Conservation (phyloP, 1,139 yeast species). For the Yamadazyma dendronema region DNA sequence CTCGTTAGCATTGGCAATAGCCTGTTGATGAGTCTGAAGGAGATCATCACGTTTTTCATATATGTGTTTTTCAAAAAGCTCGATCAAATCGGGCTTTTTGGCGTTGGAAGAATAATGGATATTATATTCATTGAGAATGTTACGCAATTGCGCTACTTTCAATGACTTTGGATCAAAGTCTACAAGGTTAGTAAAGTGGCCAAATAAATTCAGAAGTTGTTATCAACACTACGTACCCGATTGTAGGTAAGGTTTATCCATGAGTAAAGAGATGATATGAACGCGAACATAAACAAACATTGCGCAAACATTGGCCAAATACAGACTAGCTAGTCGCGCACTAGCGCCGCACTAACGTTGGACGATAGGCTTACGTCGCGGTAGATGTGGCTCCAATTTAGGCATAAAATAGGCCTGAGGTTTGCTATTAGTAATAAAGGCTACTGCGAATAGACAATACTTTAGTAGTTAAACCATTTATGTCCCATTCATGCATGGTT, state of each 20-base stretch:
- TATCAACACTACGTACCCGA: slow-evolving; percentile 24
- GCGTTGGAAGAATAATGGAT: slow-evolving; percentile 58
- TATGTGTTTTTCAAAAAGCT: slow-evolving; percentile 50
- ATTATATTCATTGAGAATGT: slow-evolving; percentile 56
- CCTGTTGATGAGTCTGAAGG: slow-evolving; percentile 19
- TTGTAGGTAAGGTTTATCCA: slow-evolving; percentile 24
- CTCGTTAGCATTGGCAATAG: slow-evolving; percentile 20
- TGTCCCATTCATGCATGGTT: too few relatives aligned
- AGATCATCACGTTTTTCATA: slow-evolving; percentile 35
- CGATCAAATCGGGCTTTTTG: slow-evolving; percentile 59
- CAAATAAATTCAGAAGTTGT: neutral
- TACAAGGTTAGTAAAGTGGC: slow-evolving; percentile 8
- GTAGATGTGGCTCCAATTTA: too few relatives aligned
- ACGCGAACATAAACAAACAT: neutral
- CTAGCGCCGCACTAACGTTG: too few relatives aligned
- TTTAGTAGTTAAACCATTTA: too few relatives aligned
- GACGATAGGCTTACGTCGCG: too few relatives aligned
- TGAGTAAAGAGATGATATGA: slow-evolving; percentile 4
- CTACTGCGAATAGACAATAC: too few relatives aligned
- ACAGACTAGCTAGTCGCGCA: too few relatives aligned
- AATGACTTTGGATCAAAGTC: slow-evolving; percentile 64
- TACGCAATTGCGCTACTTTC: slow-evolving; percentile 63
- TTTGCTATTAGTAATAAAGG: too few relatives aligned
- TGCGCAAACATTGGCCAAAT: too few relatives aligned
- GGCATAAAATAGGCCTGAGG: too few relatives aligned